Evolutionary conservation across 2,329 filamentous ascomycete species (phyloP), one percentile per base, ranked within the genome.

Genomic region (Colletotrichum liaoningense): DNA sequence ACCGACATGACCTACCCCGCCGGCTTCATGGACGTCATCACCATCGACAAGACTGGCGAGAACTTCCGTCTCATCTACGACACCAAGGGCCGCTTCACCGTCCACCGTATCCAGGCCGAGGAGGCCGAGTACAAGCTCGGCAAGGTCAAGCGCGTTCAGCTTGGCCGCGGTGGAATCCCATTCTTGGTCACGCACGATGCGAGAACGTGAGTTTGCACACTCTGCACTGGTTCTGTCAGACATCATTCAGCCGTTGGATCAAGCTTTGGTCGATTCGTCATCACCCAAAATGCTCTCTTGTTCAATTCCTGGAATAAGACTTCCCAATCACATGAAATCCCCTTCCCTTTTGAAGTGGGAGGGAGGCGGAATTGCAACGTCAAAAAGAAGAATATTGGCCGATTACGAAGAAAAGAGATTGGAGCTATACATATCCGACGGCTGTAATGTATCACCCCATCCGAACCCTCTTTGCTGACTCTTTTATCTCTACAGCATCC

Each of bases 121-220:
- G 97, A 99, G 94, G 95, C 96, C 82, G 93, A 97, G 91, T 99
- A 98, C 94, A 99, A 99, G 94, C 92, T 99, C 83, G 95, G 95
- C 91, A 99, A 98, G 92, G 97, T 99, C 90, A 98, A 98, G 94
- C 94, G 96, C 84, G 97, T 99, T 77, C 97, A 99, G 91, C 92
- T 99, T 83, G 97, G 97, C 91, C 96, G 95, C 89, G 97, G 97
- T 89, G 97, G 95, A 91, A 97, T 99, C 93, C 97, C 97, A 97
- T 99, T 98, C 95, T 98, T 98, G 95, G 97, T 99, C 94, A 99
- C 97, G 95, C 97, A 99, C 94, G 97, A 99, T 97, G 97, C 97
- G 90, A 94, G 97, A 95, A 99, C 97, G 96, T 99, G 91, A 98
- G 96, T 98, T 52, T 69, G 14, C 56, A 28, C n/a, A 49, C 42